Percentiles rank a stretch among this genome's conserved stretches.
Evolutionary conservation across 225 moss, liverwort and hornwort species (phyloP).

Genomic region (Bryum argenteum): DNA sequence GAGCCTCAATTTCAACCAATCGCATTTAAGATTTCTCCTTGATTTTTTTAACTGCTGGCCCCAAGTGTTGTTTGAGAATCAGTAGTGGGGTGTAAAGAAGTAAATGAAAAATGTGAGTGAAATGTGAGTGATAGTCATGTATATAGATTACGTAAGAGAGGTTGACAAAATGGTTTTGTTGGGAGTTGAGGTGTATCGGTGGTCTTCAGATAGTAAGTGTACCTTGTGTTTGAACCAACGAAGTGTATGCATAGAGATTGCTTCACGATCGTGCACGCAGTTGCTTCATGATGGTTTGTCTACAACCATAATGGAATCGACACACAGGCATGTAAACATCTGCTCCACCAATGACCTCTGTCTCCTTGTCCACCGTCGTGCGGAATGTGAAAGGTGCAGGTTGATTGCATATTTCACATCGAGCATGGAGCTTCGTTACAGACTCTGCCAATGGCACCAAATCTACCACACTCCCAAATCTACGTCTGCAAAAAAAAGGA

Average conservation of each 20-base stretch:
- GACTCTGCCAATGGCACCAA: conserved; percentile 83
- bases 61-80: no score
- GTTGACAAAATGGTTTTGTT: no score
- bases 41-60: no score
- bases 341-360: conserved; percentile 82
- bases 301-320: conserved; percentile 82
- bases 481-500: conserved; percentile 54
- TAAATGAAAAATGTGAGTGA: no score
- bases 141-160: no score
- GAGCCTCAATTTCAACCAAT: no score
- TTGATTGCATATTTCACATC: conserved; percentile 84
- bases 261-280: conserved; percentile 23
- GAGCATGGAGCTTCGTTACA: conserved; percentile 84
- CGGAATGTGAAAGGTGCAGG: conserved; percentile 87
- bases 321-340: conserved; percentile 98
- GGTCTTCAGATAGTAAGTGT: neutral
- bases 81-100: no score
- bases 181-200: neutral
- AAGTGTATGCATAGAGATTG: conserved; percentile 27
- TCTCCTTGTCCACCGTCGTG: conserved; percentile 71
- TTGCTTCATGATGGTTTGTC: conserved; percentile 70
- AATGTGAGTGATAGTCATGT: no score
- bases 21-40: no score
- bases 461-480: conserved; percentile 74
- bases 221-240: conserved; percentile 16